These are phyloP conservation scores for Eucalyptus sp. DNA, from an alignment of 345 rosid genomes.

Conservation along the genomic window DNA sequence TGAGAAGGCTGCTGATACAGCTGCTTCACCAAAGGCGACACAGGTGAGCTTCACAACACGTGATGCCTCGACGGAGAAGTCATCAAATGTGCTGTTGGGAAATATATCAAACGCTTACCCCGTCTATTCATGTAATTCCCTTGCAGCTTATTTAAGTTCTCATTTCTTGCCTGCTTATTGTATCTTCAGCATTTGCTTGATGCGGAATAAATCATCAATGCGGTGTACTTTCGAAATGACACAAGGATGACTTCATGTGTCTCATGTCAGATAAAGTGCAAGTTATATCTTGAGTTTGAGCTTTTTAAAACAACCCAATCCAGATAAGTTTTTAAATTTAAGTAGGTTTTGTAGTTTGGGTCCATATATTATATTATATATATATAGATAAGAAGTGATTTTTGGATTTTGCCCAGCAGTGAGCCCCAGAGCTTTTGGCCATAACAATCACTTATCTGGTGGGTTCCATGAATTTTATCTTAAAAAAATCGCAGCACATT, in stretches of 20 bases:
- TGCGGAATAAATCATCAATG: background rate
- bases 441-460: background rate
- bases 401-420: background rate
- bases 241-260: background rate
- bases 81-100: background rate
- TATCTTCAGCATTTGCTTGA: background rate
- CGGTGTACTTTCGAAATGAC: background rate
- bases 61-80: background rate
- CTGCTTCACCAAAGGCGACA: background rate
- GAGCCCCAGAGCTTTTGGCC: background rate
- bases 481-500: background rate
- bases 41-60: background rate
- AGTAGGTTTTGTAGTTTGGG: background rate
- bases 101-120: background rate
- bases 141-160: background rate
- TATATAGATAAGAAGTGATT: background rate
- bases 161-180: background rate
- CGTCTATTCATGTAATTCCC: background rate
- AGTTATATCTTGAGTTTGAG: background rate
- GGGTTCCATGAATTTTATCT: background rate
- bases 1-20: background rate
- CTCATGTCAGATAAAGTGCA: background rate
- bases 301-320: background rate
- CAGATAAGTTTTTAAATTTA: background rate
- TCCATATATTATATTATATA: background rate